Evolutionary conservation across 1,284 basidiomycete genomes (phyloP).

Genomic region (Dichomitus squalens): DNA sequence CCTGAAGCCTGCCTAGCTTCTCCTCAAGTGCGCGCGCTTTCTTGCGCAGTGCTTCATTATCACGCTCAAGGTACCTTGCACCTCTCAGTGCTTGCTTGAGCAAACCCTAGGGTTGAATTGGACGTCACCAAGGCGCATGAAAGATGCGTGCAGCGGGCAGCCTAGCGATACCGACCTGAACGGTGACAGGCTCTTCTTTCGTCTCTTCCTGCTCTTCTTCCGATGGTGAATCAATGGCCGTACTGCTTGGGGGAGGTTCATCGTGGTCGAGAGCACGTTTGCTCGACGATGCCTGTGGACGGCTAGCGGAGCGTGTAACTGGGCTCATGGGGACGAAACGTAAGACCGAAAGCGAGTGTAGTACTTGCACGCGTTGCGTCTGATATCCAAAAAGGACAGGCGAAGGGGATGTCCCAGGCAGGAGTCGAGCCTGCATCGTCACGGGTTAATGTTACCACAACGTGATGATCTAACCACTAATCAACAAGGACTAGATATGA

Average conservation of each 20-base stretch:
- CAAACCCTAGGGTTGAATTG: conserved; percentile 21
- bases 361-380: neutral
- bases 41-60: conserved; percentile 23
- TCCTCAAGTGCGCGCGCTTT: conserved; percentile 30
- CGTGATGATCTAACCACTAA: conserved; percentile 35
- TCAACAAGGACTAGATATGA: conserved; percentile 28
- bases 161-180: neutral
- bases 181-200: neutral
- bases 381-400: neutral
- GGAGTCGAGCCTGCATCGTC: conserved; percentile 26
- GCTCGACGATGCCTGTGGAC: conserved; percentile 9
- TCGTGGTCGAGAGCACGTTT: neutral
- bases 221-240: neutral
- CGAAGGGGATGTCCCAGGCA: conserved; percentile 21
- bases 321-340: conserved; percentile 4
- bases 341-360: too few relatives aligned
- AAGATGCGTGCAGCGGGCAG: neutral
- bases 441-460: conserved; percentile 30
- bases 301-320: conserved; percentile 2
- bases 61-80: conserved; percentile 22
- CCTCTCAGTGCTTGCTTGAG: conserved; percentile 27
- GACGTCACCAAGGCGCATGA: neutral
- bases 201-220: neutral
- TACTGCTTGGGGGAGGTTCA: neutral
- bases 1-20: conserved; percentile 31